These are phyloP conservation scores for Rhododendron mucronatum DNA, from an alignment of 148 eudicot species.

Conservation along the genomic window DNA sequence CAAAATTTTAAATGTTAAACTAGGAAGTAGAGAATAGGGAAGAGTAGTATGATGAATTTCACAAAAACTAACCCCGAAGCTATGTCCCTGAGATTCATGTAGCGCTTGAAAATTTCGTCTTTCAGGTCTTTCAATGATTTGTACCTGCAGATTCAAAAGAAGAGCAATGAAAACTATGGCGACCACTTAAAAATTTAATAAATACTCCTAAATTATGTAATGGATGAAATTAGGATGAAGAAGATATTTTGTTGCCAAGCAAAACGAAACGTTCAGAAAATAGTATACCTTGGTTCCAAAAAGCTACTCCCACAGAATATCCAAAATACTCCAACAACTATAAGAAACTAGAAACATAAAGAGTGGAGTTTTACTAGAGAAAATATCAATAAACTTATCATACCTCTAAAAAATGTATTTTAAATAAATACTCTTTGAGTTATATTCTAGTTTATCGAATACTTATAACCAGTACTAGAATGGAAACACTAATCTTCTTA, in stretches of 20 bases:
- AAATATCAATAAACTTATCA: not conserved
- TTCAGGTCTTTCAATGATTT: constrained; percentile 78
- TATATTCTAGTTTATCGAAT: not conserved
- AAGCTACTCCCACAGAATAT: not conserved
- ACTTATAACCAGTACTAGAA: not conserved
- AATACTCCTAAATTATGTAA: not conserved
- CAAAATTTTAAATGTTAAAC: not conserved
- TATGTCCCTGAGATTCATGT: constrained; percentile 57
- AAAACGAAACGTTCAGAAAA: not conserved
- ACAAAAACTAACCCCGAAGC: constrained; percentile 70
- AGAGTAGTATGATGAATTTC: not conserved
- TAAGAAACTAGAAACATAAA: not conserved
- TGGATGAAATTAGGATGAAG: not conserved
- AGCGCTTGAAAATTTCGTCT: constrained; percentile 63
- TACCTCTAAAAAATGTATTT: not conserved
- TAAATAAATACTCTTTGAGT: not conserved
- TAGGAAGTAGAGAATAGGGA: not conserved
- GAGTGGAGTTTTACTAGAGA: not conserved
- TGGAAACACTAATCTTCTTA: not conserved
- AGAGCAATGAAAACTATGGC: not conserved
- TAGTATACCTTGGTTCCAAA: not conserved
- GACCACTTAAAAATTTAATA: not conserved
- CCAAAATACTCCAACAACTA: not conserved
- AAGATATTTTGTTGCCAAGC: not conserved
- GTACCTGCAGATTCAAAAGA: constrained; percentile 43